Conservation (phyloP, 2,329 filamentous ascomycete genomes). For the Pseudofabraea citricarpa region DNA sequence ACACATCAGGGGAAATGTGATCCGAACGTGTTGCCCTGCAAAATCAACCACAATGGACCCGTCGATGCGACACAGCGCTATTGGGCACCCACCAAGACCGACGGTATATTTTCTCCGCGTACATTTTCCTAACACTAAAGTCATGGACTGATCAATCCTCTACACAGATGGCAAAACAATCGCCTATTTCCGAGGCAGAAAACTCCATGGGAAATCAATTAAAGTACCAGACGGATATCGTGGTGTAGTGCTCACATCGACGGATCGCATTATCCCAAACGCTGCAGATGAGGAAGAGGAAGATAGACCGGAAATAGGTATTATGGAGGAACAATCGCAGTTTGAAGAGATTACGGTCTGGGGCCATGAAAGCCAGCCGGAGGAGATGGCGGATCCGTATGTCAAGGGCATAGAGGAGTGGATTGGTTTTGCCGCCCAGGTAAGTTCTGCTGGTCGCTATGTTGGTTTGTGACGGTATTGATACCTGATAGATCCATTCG, state of each 20-base stretch:
- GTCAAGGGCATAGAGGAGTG: slow-evolving; percentile 75
- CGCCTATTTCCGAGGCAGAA: slow-evolving; percentile 75
- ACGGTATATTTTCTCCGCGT: slow-evolving; percentile 29
- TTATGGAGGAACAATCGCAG: slow-evolving; percentile 56
- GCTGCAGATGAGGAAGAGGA: slow-evolving; percentile 41
- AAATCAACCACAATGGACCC: slow-evolving; percentile 72
- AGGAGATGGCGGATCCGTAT: slow-evolving; percentile 61
- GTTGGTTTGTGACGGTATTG: slow-evolving; percentile 1
- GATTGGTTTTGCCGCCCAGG: slow-evolving; percentile 67
- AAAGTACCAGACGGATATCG: slow-evolving; percentile 67
- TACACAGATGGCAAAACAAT: slow-evolving; percentile 44
- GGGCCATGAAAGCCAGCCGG: slow-evolving; percentile 68
- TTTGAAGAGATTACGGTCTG: slow-evolving; percentile 81
- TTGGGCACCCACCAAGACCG: slow-evolving; percentile 58
- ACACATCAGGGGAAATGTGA: slow-evolving; percentile 22
- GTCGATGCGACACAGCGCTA: slow-evolving; percentile 60
- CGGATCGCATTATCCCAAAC: slow-evolving; percentile 31
- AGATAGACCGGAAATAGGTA: slow-evolving; percentile 45
- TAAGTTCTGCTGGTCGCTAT: slow-evolving; percentile 28
- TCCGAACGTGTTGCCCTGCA: slow-evolving; percentile 73
- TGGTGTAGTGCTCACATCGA: slow-evolving; percentile 54
- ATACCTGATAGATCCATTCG: slow-evolving; percentile 10
- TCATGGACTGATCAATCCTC: too few species aligned
- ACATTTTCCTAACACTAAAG: background rate
- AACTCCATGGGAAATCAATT: slow-evolving; percentile 63